These are phyloP conservation scores for Podospora comata DNA, from an alignment of 495 filamentous ascomycete species.

Conservation along the genomic window DNA sequence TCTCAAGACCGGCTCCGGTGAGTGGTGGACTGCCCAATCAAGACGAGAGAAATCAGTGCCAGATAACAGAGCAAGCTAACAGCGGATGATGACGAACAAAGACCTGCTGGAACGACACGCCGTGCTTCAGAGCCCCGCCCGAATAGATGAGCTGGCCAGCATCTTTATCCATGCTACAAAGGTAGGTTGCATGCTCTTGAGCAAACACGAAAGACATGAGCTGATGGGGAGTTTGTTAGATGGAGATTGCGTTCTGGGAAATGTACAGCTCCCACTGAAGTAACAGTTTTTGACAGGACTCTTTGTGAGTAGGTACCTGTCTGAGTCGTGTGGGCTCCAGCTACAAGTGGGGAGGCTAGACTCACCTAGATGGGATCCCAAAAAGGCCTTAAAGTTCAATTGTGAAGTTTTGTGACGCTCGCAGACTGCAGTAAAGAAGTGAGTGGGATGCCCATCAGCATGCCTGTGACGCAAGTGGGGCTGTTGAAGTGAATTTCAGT, in stretches of 20 bases:
- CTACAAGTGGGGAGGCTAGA: neutral
- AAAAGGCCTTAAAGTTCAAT: neutral
- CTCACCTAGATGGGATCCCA: neutral
- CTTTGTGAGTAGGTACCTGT: neutral
- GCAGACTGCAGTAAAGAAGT: neutral
- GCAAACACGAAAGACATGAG: neutral
- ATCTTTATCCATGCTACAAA: slow-evolving; percentile 85
- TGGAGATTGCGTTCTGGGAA: slow-evolving; percentile 88
- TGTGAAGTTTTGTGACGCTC: neutral
- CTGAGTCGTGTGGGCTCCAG: neutral
- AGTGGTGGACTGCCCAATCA: slow-evolving; percentile 24
- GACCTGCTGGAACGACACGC: slow-evolving; percentile 71
- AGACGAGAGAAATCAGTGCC: neutral
- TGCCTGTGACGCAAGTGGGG: neutral
- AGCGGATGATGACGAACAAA: slow-evolving; percentile 34
- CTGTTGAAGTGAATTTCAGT: neutral
- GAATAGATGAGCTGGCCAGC: slow-evolving; percentile 75
- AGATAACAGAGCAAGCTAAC: slow-evolving; percentile 17
- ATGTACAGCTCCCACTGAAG: slow-evolving; percentile 50
- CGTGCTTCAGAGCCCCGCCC: slow-evolving; percentile 61
- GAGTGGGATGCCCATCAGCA: neutral
- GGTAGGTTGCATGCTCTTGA: slow-evolving; percentile 39
- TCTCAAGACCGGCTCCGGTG: slow-evolving; percentile 64
- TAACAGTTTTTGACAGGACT: neutral
- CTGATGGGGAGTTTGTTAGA: slow-evolving; percentile 40